Conservation (phyloP, 108 stramenopile genomes). For the Cyclotella baltica region DNA sequence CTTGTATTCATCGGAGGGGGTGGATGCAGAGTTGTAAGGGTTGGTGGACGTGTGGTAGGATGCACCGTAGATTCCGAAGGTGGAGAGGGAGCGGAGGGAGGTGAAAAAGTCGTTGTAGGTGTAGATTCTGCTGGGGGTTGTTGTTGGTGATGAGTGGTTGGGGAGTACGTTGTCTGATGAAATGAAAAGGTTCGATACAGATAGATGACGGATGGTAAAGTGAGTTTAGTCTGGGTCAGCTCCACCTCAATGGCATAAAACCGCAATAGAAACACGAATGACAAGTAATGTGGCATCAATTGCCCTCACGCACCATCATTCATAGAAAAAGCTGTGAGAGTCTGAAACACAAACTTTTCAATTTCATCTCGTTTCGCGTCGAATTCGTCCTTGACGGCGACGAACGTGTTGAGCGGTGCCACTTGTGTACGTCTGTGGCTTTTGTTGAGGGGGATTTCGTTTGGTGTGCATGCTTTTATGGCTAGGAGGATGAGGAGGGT, state of each 20-base stretch:
- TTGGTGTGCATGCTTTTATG: neutral
- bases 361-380: conserved; percentile 8
- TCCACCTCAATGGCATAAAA: too few species aligned
- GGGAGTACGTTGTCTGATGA: neutral
- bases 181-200: neutral
- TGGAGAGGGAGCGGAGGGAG: conserved; percentile 21
- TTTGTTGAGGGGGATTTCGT: neutral
- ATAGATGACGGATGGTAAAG: too few species aligned
- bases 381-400: conserved; percentile 33
- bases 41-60: conserved; percentile 25
- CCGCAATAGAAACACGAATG: too few species aligned
- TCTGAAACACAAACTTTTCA: conserved; percentile 40
- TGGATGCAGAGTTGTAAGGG: conserved; percentile 5
- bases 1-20: neutral
- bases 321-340: conserved; percentile 22
- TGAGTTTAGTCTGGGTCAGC: too few species aligned
- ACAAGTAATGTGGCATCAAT: too few species aligned
- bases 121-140: conserved; percentile 36
- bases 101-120: conserved; percentile 38
- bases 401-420: conserved; percentile 32
- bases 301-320: conserved; percentile 1
- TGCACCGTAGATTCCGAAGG: conserved; percentile 21
- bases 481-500: neutral
- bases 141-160: neutral
- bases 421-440: neutral